Conservation (phyloP, 2,329 filamentous ascomycete species). For the Xylariales sp. region DNA sequence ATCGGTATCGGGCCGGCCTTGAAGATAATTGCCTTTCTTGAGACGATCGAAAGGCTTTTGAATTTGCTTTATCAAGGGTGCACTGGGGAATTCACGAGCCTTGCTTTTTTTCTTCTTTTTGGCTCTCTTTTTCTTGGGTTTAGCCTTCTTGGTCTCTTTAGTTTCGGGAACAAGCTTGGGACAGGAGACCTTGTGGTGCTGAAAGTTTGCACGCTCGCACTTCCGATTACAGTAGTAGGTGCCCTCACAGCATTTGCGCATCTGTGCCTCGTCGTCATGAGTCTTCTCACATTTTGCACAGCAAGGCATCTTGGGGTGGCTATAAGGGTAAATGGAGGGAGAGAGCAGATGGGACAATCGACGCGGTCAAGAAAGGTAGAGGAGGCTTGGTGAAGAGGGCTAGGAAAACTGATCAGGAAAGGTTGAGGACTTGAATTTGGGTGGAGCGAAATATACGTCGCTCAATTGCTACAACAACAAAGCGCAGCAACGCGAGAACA, state of each 20-base stretch:
- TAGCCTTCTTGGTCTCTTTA: too few relatives aligned
- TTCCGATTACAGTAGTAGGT: slow-evolving; percentile 57
- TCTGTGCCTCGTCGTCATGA: not conserved
- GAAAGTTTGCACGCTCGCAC: slow-evolving; percentile 65
- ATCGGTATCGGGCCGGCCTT: slow-evolving; percentile 57
- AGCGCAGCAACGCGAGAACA: not conserved
- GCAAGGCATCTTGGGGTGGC: not conserved
- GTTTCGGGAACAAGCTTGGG: slow-evolving; percentile 19
- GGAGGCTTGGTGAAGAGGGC: not conserved
- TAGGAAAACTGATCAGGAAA: not conserved
- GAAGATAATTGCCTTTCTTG: slow-evolving; percentile 55
- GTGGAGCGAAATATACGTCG: not conserved
- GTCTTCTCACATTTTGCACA: slow-evolving; percentile 20
- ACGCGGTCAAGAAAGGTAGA: not conserved
- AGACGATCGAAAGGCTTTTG: slow-evolving; percentile 56
- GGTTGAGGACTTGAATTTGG: not conserved
- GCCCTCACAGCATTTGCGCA: slow-evolving; percentile 11
- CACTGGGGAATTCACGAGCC: not conserved
- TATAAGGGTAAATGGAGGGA: not conserved
- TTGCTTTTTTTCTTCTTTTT: too few relatives aligned
- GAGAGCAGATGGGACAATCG: not conserved
- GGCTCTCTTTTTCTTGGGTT: too few relatives aligned
- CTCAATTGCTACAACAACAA: not conserved
- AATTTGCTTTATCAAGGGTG: slow-evolving; percentile 37
- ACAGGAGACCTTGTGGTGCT: slow-evolving; percentile 60